Base-by-base conservation (phyloP, 2,329 filamentous ascomycete genomes). In the Alternaria incomplexa region DNA sequence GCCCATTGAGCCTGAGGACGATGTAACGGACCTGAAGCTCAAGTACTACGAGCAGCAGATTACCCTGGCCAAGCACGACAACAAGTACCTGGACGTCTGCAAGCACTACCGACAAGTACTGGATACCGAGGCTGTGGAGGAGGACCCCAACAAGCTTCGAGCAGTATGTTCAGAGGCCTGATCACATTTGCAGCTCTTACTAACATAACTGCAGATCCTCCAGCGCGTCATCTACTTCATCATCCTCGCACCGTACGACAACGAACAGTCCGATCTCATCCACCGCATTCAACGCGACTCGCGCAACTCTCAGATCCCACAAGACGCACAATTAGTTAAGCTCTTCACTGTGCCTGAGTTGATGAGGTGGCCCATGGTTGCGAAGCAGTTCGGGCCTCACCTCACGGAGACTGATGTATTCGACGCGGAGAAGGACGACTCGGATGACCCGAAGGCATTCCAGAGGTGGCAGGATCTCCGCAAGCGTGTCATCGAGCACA, bases 401-500 rank as follows among this genome's bases (percentile, higher is more conserved):
- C 87, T 99, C 47, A 94, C 91, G 82, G 85, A 86, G 71, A 97
- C 93, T 9, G 96, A 99, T 78, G 91, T 99, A 59, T 99, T 99
- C 77, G 91, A 92, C 72, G 86, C 87, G 25, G 84, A 86, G 53
- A 80, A 87, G 68, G 85, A 87, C 67, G 85, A 89, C 70, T 89
- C 90, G 6, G 77, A 85, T 32, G 93, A 97, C 72, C 86, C 90
- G 64, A 95, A 97, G 82, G 91, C 93, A 26, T 84, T 92, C 81
- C 88, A 91, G 81, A 88, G 96, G 79, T 99, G 95, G 93, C 88
- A 96, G 78, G 96, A 97, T 78, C 85, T 99, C 68, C 92, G 96
- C 76, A 98, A 98, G 87, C 93, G 96, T 56, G 96, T 99, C 65
- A 99, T 99, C 74, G 96, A 99, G 85, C 96, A 99, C 84, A 99